phyloP scores from a whole-genome alignment of 1,284 basidiomycete genomes.

The Malassezia restricta region DNA sequence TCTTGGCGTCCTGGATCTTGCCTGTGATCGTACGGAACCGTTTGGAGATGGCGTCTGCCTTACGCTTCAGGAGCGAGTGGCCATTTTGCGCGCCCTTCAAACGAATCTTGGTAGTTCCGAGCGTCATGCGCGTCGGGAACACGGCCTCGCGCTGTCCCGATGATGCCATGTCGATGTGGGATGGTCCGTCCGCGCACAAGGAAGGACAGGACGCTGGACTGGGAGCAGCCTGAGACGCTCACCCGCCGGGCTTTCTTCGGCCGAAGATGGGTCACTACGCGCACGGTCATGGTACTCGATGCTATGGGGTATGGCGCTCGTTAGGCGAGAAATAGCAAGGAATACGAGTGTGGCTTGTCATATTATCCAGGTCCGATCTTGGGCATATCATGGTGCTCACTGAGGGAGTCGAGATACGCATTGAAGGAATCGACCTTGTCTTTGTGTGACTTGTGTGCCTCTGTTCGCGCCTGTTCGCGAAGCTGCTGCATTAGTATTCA shows the following conservation, averaged over 20 bases:
- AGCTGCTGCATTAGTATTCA: not conserved
- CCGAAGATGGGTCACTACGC: not conserved
- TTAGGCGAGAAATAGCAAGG: no score
- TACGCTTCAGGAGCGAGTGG: constrained; percentile 91
- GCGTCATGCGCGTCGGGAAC: constrained; percentile 57
- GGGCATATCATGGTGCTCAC: constrained; percentile 85
- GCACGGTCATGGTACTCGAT: no score
- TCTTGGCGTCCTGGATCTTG: constrained; percentile 79
- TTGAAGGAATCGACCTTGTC: constrained; percentile 81
- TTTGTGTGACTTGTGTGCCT: constrained; percentile 81
- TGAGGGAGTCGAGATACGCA: constrained; percentile 68
- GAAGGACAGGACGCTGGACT: not conserved
- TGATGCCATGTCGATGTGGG: constrained; percentile 60
- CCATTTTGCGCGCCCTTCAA: constrained; percentile 95
- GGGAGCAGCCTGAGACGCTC: no score
- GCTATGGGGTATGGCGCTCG: no score
- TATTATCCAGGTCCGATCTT: constrained; percentile 53
- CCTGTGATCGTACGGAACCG: constrained; percentile 59
- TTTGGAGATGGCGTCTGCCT: constrained; percentile 85
- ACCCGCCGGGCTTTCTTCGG: not conserved
- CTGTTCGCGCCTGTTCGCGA: constrained; percentile 56
- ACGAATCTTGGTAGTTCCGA: constrained; percentile 82
- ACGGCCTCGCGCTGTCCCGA: constrained; percentile 76
- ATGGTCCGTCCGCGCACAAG: constrained; percentile 12
- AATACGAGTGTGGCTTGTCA: no score